Percentiles rank a stretch among this genome's conserved stretches.
Evolutionary conservation across 306 rosid species (phyloP).

Genomic region (Acacia acuminata): DNA sequence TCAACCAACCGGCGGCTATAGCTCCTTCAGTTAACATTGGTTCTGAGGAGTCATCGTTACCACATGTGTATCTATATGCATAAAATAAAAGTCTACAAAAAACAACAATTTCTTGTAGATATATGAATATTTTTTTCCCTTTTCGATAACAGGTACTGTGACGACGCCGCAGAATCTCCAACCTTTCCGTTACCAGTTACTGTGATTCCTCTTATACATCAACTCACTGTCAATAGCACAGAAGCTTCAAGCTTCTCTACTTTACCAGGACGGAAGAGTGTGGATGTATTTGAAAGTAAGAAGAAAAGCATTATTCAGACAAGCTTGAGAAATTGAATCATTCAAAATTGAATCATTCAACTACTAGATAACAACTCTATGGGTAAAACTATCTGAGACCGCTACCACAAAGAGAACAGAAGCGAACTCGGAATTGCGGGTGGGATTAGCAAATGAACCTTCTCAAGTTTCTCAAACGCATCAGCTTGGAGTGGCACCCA

Average conservation of each 20-base stretch:
- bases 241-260: background rate
- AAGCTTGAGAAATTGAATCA: background rate
- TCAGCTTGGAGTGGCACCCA: conserved; percentile 89
- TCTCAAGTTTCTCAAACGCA: conserved; percentile 82
- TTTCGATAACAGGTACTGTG: background rate
- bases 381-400: background rate
- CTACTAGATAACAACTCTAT: background rate
- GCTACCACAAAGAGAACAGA: background rate
- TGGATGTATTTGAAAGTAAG: background rate
- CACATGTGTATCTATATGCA: background rate
- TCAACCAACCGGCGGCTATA: background rate
- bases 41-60: background rate
- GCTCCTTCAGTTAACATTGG: background rate
- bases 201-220: background rate
- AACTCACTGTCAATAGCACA: background rate
- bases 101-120: background rate
- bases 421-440: background rate
- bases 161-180: background rate
- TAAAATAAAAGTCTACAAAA: background rate
- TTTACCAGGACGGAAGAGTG: background rate
- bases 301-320: background rate
- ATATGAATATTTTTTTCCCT: background rate
- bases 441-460: conserved; percentile 43
- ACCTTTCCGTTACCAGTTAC: background rate
- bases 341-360: background rate